Evolutionary conservation across 2,329 filamentous ascomycete genomes (phyloP), one percentile per base, ranked within the genome.

Genomic region (Chrysoporthe austroafricana): DNA sequence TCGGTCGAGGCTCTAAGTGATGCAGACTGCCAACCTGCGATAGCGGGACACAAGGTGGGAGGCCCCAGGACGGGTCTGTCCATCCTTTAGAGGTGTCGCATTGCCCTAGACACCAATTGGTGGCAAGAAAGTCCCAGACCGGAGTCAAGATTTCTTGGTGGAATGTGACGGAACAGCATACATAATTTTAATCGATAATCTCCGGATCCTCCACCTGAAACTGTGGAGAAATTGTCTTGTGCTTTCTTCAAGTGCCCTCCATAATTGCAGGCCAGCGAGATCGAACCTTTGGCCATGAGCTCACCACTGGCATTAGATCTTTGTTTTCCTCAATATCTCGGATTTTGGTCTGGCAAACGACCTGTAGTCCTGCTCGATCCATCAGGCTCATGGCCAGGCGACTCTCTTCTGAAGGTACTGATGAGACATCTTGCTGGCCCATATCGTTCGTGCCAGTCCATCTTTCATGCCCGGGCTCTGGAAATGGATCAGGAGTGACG

Each of bases 1-100:
- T 13, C 60, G 60, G 18, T 62, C 60, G 26, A 50, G 39, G 34
- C 44, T 62, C 9, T 62, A 62, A 34, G 14, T 32, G 34, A 36
- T 32, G 13, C 32, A 52, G 46, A 36, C 26, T 39, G 48, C n/a
- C 21, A 3, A 4, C 11, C 50, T 11, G 16, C 4, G 13, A 54
- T 21, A 34, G 50, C 16, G 0, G 50, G 50, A 34, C 4, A 54
- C 11, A 13, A 2, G 7, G 14, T 14, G 16, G 13, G 21, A 54
- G 26, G 50, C 50, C 50, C 50, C 26, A 14, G 50, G 50, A 16
- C 13, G 50, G 50, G 50, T 34, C 26, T 54, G 14, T 34, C 7
- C 26, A 34, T 54, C 26, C 4, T 52, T 14, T 54, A 54, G 50
- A 54, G 21, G 32, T 54, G 14, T 32, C 11, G 32, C 1, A 7